phyloP scores from a whole-genome alignment of 768 basidiomycete species.

The Suillus clintonianus region DNA sequence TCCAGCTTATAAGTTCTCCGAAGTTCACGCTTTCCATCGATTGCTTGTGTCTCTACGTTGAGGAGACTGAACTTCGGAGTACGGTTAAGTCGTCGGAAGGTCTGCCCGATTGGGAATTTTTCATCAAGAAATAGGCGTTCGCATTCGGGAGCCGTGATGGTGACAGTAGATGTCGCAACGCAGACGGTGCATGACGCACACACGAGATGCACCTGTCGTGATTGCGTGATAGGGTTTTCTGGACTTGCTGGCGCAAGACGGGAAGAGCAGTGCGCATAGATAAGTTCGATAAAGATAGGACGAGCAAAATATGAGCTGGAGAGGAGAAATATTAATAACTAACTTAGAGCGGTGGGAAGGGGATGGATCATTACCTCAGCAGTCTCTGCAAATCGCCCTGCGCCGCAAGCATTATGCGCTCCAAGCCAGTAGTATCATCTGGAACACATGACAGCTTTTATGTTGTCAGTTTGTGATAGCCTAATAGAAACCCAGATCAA shows the following conservation, averaged over 20 bases:
- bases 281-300: conserved; percentile 57
- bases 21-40: conserved; percentile 23
- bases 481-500: not conserved
- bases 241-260: conserved; percentile 42
- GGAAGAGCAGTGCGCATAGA: conserved; percentile 50
- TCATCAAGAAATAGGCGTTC: conserved; percentile 68
- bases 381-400: conserved; percentile 72
- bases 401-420: conserved; percentile 67
- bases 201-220: conserved; percentile 63
- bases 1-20: conserved; percentile 54
- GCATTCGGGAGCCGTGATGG: conserved; percentile 54
- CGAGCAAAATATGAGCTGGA: conserved; percentile 65
- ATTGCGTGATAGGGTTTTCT: conserved; percentile 56
- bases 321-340: not conserved
- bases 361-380: conserved; percentile 50
- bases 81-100: conserved; percentile 55
- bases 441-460: conserved; percentile 26
- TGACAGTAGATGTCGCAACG: conserved; percentile 66
- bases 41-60: conserved; percentile 41
- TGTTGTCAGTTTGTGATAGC: conserved; percentile 5
- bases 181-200: conserved; percentile 58
- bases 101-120: conserved; percentile 69
- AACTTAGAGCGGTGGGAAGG: not conserved
- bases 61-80: conserved; percentile 61
- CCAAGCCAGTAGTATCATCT: conserved; percentile 49